These are phyloP conservation scores for Leucocoprinus sp. DNA, from an alignment of 768 basidiomycete genomes.

Conservation along the genomic window DNA sequence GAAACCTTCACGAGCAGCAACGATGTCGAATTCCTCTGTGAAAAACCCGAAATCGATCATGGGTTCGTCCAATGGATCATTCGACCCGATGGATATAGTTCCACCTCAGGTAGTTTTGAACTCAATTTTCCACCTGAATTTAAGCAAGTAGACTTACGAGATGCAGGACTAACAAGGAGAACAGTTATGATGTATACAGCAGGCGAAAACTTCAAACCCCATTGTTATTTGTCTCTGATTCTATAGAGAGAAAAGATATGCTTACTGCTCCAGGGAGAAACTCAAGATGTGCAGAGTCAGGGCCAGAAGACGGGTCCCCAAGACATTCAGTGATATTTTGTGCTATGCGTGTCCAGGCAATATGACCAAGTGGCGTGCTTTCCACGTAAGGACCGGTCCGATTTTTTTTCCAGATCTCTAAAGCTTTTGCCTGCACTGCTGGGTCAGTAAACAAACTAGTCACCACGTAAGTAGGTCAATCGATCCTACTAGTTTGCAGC, in stretches of 20 bases:
- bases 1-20: conserved; percentile 4
- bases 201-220: conserved; percentile 8
- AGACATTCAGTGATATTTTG: conserved; percentile 2
- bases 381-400: conserved; percentile 10
- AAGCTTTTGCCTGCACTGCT: conserved; percentile 2
- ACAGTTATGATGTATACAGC: conserved; percentile 15
- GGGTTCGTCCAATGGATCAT: conserved; percentile 5
- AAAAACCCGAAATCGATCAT: conserved; percentile 8
- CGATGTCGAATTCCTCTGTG: conserved; percentile 7
- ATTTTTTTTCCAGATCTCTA: conserved; percentile 10
- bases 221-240: neutral
- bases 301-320: conserved; percentile 10
- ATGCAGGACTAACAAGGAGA: conserved; percentile 20
- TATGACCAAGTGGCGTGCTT: conserved; percentile 1
- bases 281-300: conserved; percentile 12
- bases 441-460: neutral
- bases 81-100: conserved; percentile 4
- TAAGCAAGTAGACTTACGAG: conserved; percentile 14
- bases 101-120: conserved; percentile 12
- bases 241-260: neutral
- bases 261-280: conserved; percentile 1
- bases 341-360: conserved; percentile 10
- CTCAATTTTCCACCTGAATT: neutral
- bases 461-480: neutral
- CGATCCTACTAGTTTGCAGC: neutral